Base-by-base conservation (phyloP, 1,139 yeast genomes). In the Sugiyamaella sp. region DNA sequence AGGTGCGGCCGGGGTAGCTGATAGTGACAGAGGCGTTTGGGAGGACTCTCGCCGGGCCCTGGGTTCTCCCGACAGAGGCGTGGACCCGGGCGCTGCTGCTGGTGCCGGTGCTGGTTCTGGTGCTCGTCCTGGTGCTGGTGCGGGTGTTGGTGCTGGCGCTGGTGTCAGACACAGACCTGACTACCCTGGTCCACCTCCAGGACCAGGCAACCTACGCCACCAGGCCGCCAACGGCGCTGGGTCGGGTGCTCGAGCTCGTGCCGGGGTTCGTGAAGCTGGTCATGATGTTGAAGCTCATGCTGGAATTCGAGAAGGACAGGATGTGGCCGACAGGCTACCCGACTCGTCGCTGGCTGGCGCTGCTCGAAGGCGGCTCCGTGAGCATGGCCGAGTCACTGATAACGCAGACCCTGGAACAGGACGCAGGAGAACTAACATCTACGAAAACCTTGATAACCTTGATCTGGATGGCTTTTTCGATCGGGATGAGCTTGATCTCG, bases 401-500 rank as follows among this genome's bases (percentile, higher is more conserved):
- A 27, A 46, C 39, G 38, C 16, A 8, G 37, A 46, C n/a, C n/a
- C n/a, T 46, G 42, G 21, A 14, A 20, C 20, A 22, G 49, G 35
- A 10, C 10, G 42, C 16, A 33, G 42, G 12, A 12, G 44, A 27
- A 39, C 38, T 4, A 39, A 39, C 16, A 38, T 46, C 6, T 46
- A 38, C 35, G 50, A 20, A 12, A 40, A 39, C 37, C 27, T 46
- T 12, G 50, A 46, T 24, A 32, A 39, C 19, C 22, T 44, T n/a
- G 53, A 50, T 45, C 24, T 37, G 16, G 46, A 47, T 22, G 47
- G 50, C n/a, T 39, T 50, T 38, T 38, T 50, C 16, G 50, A 46
- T 32, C 38, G 48, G n/a, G 39, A 49, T 29, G 46, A 50, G 17
- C 32, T 27, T 20, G 41, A 47, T 32, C 5, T 14, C 22, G 48